Conservation (phyloP, 2,329 filamentous ascomycete genomes). For the Aspergillus melleus region DNA sequence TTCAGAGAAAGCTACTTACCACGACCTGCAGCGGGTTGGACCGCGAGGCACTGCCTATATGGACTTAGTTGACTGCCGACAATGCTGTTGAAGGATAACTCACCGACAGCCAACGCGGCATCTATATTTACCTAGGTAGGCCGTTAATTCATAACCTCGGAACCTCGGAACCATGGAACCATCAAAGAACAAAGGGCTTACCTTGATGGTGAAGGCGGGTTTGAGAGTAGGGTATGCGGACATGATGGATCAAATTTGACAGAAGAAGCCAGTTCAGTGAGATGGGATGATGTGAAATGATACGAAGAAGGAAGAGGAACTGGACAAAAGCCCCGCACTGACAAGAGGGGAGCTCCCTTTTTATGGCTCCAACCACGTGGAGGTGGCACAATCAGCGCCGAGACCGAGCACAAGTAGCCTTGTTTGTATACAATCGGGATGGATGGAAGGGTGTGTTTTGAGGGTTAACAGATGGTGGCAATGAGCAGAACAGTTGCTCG, state of each 20-base stretch:
- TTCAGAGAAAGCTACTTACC: slow-evolving; percentile 22
- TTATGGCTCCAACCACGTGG: background rate
- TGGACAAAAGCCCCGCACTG: background rate
- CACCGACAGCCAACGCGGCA: slow-evolving; percentile 32
- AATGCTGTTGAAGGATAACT: slow-evolving; percentile 5
- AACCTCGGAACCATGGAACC: background rate
- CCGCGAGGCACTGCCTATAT: slow-evolving; percentile 37
- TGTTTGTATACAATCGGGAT: too few species aligned
- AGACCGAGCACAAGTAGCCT: too few species aligned
- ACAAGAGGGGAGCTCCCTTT: background rate
- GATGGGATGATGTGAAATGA: background rate
- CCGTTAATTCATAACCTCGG: background rate
- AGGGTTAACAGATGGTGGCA: too few species aligned
- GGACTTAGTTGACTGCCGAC: background rate
- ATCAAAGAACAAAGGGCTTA: slow-evolving; percentile 14
- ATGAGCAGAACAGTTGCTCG: too few species aligned
- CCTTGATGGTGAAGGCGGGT: slow-evolving; percentile 43
- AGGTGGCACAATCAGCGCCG: background rate
- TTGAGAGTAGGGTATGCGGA: slow-evolving; percentile 40
- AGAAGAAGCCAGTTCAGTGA: background rate
- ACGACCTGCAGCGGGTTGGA: slow-evolving; percentile 38
- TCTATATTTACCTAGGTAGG: slow-evolving; percentile 32
- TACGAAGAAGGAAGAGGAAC: background rate
- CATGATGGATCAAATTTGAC: slow-evolving; percentile 25
- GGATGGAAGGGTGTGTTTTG: too few species aligned